A percentile compares a stretch with the other conserved stretches of the same genome.
Conservation (phyloP, 352 stramenopile genomes). For the Phytophthora podocarpi region DNA sequence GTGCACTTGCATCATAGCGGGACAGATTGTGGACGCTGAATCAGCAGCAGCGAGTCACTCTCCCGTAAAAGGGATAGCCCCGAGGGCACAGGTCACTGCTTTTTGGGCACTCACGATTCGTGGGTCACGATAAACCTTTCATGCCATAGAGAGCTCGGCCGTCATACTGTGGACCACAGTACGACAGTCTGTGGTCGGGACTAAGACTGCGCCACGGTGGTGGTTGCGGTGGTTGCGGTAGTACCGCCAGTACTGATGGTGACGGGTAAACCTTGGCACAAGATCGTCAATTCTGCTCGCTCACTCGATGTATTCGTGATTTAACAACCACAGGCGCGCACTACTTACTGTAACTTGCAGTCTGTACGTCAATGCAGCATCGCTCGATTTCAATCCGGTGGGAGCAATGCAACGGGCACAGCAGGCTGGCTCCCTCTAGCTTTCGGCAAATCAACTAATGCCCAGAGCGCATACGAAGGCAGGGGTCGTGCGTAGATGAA, state of each 20-base stretch:
- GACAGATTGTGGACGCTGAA: slow-evolving; percentile 21
- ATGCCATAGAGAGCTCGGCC: slow-evolving; percentile 20
- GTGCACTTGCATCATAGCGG: slow-evolving; percentile 6
- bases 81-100: too few relatives aligned
- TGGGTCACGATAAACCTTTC: neutral
- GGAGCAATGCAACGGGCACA: neutral
- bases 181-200: too few relatives aligned
- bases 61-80: too few relatives aligned
- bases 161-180: slow-evolving; percentile 24
- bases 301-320: neutral
- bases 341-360: too few relatives aligned
- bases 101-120: too few relatives aligned
- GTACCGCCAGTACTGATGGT: too few relatives aligned
- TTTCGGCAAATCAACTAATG: slow-evolving; percentile 3
- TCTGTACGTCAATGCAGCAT: slow-evolving; percentile 7
- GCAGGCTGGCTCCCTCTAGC: neutral
- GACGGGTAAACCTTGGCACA: too few relatives aligned
- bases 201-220: too few relatives aligned
- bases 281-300: neutral
- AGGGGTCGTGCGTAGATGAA: slow-evolving; percentile 1
- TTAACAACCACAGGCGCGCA: too few relatives aligned
- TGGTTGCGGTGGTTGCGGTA: too few relatives aligned
- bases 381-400: slow-evolving; percentile 3
- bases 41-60: too few relatives aligned
- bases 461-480: neutral